Evolutionary conservation across 495 filamentous ascomycete species (phyloP), one percentile per base, ranked within the genome.

Genomic region (Penicillium subrubescens): DNA sequence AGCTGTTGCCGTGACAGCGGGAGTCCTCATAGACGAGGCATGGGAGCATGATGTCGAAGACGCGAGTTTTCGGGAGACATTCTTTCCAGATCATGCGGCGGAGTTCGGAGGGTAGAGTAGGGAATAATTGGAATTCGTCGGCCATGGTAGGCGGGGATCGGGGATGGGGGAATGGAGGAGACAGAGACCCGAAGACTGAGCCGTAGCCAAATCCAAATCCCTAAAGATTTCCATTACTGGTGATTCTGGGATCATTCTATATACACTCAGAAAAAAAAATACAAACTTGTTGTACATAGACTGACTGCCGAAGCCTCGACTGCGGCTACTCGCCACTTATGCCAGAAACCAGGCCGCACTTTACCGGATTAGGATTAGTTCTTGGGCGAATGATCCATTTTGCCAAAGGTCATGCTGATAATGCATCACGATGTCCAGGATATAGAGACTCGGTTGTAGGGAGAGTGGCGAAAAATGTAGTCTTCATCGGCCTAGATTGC

Each of bases 1-100:
- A 56, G 33, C 53, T 8, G 3, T 17, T 37, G 7, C 53, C 53
- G 1, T 33, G 53, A 25, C 53, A 56, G 31, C n/a, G 29, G 3
- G 31, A 56, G 2, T 37, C 5, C 12, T 56, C 53, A 21, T 56
- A 56, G n/a, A 39, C 53, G 2, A 37, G 19, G 53, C 53, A 39
- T 7, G 53, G 33, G 3, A 56, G 33, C 53, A 56, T 56, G 8
- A n/a, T 56, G 10, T 39, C 53, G 15, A 56, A 56, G 53, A 56
- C 33, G 21, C 33, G 53, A 4, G 31, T 5, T 37, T 56, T 56
- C 0, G 33, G 53, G 2, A 56, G 53, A 56, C 53, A 56, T 56
- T 37, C 53, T 56, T 56, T 56, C 53, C 53, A 56, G 53, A 56
- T 37, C 33, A 56, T 37, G 31, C 53, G 53, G 15, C 53, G 53